phyloP scores from a whole-genome alignment of 2,329 filamentous ascomycete species.

The Zymoseptoria ardabiliae region DNA sequence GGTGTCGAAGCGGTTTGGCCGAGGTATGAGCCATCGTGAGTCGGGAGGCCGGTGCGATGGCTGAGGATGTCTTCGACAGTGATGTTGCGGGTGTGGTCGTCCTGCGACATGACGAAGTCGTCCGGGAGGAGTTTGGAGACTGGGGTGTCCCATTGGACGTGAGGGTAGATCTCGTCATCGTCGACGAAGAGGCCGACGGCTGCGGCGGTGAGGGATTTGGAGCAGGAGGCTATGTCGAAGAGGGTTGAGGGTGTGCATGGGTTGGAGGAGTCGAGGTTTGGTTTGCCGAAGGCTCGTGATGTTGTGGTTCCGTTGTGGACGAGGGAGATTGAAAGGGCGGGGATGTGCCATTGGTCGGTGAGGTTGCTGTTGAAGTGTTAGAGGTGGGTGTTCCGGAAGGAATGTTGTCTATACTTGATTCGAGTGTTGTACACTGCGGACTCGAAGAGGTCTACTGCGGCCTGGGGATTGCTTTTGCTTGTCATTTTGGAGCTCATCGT shows the following conservation, averaged over 20 bases:
- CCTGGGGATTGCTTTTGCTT: neutral
- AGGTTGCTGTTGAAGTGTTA: neutral
- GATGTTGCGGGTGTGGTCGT: conserved; percentile 41
- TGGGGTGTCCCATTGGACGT: conserved; percentile 42
- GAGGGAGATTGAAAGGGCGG: conserved; percentile 44
- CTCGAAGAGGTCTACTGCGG: neutral
- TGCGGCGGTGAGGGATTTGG: conserved; percentile 49
- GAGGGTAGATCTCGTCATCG: conserved; percentile 33
- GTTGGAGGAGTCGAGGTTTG: conserved; percentile 29
- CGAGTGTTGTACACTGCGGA: neutral
- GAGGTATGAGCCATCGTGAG: conserved; percentile 30
- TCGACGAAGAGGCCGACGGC: conserved; percentile 45
- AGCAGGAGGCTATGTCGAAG: conserved; percentile 50
- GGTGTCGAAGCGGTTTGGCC: conserved; percentile 25
- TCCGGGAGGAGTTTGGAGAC: conserved; percentile 42
- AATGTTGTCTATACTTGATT: neutral
- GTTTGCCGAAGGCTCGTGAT: conserved; percentile 36
- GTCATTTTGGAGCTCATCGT: neutral
- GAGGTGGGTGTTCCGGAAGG: neutral
- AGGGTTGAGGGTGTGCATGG: conserved; percentile 43
- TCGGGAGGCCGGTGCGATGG: conserved; percentile 46
- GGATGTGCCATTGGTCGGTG: conserved; percentile 19
- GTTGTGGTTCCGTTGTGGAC: conserved; percentile 39
- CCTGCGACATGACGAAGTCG: conserved; percentile 14
- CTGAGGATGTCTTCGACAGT: conserved; percentile 50